Conservation (phyloP, 768 basidiomycete genomes). For the Nidularia sp. region DNA sequence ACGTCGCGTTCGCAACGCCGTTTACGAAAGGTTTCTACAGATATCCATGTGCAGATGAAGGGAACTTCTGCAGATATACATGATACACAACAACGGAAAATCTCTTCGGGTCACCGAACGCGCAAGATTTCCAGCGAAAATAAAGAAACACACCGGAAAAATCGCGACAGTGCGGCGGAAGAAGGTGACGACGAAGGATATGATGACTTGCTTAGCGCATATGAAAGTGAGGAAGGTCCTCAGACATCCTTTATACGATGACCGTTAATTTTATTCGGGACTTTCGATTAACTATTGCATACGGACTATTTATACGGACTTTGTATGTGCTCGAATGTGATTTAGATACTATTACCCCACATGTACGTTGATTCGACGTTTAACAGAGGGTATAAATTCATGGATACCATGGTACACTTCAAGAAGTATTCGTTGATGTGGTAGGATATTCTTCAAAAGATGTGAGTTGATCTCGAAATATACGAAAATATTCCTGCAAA, state of each 20-base stretch:
- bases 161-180: constrained; percentile 62
- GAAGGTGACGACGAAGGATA: constrained; percentile 79
- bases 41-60: constrained; percentile 22
- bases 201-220: constrained; percentile 74
- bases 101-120: constrained; percentile 32
- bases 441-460: constrained; percentile 53
- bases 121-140: constrained; percentile 48
- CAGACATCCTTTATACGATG: neutral
- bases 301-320: too few relatives aligned
- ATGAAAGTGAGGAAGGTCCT: constrained; percentile 68
- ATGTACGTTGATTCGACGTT: constrained; percentile 2
- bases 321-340: too few relatives aligned
- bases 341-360: constrained; percentile 2
- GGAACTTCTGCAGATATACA: constrained; percentile 27
- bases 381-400: constrained; percentile 23
- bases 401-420: constrained; percentile 62
- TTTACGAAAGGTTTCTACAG: constrained; percentile 36
- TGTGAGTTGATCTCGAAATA: constrained; percentile 1
- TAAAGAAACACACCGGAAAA: constrained; percentile 23
- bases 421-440: constrained; percentile 56
- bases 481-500: constrained; percentile 3
- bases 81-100: constrained; percentile 38
- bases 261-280: neutral
- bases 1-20: constrained; percentile 24
- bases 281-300: too few relatives aligned